Base-by-base conservation (phyloP, 352 stramenopile species). In the Globisporangium nagaii region DNA sequence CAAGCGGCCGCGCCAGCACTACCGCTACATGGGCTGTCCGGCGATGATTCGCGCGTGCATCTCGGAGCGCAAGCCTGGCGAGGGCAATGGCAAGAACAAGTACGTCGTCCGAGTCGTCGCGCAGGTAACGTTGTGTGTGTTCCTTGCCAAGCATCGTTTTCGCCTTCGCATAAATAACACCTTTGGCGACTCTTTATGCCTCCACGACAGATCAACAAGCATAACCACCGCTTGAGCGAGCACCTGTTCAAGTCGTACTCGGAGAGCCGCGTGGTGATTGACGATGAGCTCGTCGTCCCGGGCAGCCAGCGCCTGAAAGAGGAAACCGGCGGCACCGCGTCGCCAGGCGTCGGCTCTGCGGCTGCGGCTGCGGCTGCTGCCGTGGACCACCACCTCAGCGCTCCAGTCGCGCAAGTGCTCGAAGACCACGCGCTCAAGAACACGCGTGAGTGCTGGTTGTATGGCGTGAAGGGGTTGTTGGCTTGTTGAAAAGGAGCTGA, bases 201-300 rank as follows among this genome's bases (percentile, higher is more conserved):
- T n/a, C n/a, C n/a, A n/a, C n/a, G n/a, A n/a, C 56, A 85, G 72
- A 92, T 92, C 49, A 92, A 92, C 53, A 81, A 85, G 54, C 82
- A 92, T 53, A 92, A 92, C 60, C 82, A 92, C 56, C 75, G 79
- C n/a, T 56, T 92, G 48, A 92, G 82, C 47, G 82, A 92, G 50
- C 82, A 92, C 53, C 59, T 92, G 49, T 92, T 89, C 65, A 92
- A 92, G 65, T 92, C 82, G 49, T 92, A 92, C 62, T 84, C 82
- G 40, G 82, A 92, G 47, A 90, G 73, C 59, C 82, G 82, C n/a
- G 82, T 92, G 12, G 82, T 92, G 41, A 88, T 92, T 58, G 82
- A 92, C 40, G 82, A 92, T 41, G 82, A 92, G 36, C 71, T 92
- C 7, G 62, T 88, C 1, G 67, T 85, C 42, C 68, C 73, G 20